phyloP scores from a whole-genome alignment of 2,329 filamentous ascomycete species.

The Clarireedia paspali region DNA sequence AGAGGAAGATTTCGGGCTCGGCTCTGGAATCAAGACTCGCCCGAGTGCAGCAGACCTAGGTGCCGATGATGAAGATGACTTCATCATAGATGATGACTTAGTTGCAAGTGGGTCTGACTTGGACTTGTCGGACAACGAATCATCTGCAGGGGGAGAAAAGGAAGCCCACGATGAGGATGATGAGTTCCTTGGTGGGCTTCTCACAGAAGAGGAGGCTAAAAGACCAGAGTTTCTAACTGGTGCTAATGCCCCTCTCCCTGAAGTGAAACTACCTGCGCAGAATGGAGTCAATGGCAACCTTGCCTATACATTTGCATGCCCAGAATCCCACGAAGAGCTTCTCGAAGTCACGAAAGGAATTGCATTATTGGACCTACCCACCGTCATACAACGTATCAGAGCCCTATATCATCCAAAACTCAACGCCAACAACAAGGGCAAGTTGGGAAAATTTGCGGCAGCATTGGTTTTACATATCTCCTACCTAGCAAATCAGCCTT shows the following conservation, averaged over 20 bases:
- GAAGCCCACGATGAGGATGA: conserved; percentile 46
- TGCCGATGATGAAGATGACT: conserved; percentile 91
- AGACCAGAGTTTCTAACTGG: conserved; percentile 43
- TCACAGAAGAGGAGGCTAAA: conserved; percentile 49
- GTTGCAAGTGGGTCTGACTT: conserved; percentile 72
- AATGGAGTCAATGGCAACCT: conserved; percentile 44
- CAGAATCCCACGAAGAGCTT: conserved; percentile 68
- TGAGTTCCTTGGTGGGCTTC: conserved; percentile 64
- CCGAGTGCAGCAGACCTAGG: conserved; percentile 47
- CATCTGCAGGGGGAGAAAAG: conserved; percentile 33
- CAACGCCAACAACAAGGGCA: conserved; percentile 75
- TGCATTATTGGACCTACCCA: conserved; percentile 58
- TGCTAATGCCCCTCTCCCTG: conserved; percentile 37
- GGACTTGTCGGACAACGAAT: conserved; percentile 47
- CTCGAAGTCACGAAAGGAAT: conserved; percentile 56
- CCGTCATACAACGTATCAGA: conserved; percentile 80
- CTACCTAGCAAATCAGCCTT: conserved; percentile 36
- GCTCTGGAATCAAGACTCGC: conserved; percentile 48
- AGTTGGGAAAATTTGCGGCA: conserved; percentile 60
- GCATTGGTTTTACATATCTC: conserved; percentile 57
- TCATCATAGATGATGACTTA: conserved; percentile 81
- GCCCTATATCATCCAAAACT: conserved; percentile 89
- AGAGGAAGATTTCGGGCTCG: conserved; percentile 53
- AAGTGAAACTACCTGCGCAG: conserved; percentile 32
- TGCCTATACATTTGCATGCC: conserved; percentile 81